A percentile compares a stretch with the other conserved stretches of the same genome.
phyloP scores from a whole-genome alignment of 495 filamentous ascomycete species.

The Aspergillus ellipticus region DNA sequence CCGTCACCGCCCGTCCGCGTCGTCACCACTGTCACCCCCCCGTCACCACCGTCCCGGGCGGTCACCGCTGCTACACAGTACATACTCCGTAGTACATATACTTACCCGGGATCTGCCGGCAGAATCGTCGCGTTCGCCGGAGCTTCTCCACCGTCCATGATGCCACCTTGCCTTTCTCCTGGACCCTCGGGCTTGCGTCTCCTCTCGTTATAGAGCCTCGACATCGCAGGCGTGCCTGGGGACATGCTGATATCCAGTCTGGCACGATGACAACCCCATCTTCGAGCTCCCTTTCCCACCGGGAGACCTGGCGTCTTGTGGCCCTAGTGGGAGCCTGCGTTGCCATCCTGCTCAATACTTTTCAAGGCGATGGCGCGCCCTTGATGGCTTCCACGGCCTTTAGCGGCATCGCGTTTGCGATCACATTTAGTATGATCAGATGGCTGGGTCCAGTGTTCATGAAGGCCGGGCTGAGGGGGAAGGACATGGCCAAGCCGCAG shows the following conservation, averaged over 20 bases:
- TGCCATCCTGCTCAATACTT: conserved; percentile 74
- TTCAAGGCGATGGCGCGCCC: conserved; percentile 81
- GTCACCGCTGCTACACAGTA: no score
- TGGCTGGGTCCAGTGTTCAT: conserved; percentile 95
- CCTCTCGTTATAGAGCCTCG: neutral
- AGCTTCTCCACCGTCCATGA: neutral
- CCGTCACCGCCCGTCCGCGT: no score
- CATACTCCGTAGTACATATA: no score
- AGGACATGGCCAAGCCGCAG: conserved; percentile 78
- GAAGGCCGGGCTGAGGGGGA: conserved; percentile 83
- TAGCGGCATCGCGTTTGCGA: conserved; percentile 76
- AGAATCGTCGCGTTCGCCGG: conserved; percentile 27
- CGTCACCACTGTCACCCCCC: no score
- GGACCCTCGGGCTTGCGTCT: neutral
- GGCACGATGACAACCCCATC: conserved; percentile 34
- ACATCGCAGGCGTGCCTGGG: neutral
- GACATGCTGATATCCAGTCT: conserved; percentile 3
- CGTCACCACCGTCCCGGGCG: no score
- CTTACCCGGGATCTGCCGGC: no score
- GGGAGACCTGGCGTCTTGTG: conserved; percentile 69
- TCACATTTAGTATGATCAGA: conserved; percentile 76
- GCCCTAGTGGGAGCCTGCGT: conserved; percentile 65
- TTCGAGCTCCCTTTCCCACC: conserved; percentile 50
- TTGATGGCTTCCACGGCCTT: conserved; percentile 84
- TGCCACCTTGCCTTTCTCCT: conserved; percentile 2